phyloP scores from a whole-genome alignment of 208 protist genomes.

The Blechomonas ayalai region DNA sequence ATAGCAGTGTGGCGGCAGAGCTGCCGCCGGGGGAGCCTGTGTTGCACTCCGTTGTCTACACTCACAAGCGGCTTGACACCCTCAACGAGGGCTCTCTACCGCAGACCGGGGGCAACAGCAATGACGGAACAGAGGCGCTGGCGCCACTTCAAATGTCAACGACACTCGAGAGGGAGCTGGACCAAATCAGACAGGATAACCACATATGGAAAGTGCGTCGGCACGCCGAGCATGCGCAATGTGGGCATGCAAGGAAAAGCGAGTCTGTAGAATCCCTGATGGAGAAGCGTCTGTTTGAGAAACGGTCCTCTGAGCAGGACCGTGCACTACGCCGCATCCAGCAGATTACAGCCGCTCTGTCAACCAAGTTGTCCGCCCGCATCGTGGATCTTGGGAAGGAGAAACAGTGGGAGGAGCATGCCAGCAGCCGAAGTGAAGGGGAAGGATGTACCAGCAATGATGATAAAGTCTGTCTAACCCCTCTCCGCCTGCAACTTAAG shows the following conservation, averaged over 20 bases:
- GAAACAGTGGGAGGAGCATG: no score
- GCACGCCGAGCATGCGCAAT: conserved; percentile 12
- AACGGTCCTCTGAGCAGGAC: conserved; percentile 27
- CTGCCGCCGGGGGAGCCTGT: conserved; percentile 8
- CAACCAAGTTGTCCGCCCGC: no score
- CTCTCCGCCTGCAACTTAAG: not conserved
- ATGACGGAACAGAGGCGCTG: not conserved
- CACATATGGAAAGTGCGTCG: conserved; percentile 23
- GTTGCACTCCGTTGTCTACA: conserved; percentile 19
- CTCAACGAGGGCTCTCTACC: conserved; percentile 1
- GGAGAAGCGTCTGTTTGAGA: conserved; percentile 22
- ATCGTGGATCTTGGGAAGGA: no score
- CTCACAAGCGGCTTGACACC: conserved; percentile 5
- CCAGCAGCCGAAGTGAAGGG: not conserved
- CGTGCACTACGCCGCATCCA: conserved; percentile 48
- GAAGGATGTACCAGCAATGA: not conserved
- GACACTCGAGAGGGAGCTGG: conserved; percentile 22
- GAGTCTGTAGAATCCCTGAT: conserved; percentile 30
- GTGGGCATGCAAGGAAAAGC: conserved; percentile 8
- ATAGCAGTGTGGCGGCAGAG: conserved; percentile 13
- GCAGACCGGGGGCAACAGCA: not conserved
- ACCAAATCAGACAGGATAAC: conserved; percentile 12
- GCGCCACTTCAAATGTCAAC: not conserved
- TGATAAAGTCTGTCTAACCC: no score
- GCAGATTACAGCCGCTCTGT: conserved; percentile 22